A percentile compares a stretch with the other conserved stretches of the same genome.
These are phyloP conservation scores for Pyrenophora graminea DNA, from an alignment of 2,329 filamentous ascomycete genomes.

Conservation along the genomic window DNA sequence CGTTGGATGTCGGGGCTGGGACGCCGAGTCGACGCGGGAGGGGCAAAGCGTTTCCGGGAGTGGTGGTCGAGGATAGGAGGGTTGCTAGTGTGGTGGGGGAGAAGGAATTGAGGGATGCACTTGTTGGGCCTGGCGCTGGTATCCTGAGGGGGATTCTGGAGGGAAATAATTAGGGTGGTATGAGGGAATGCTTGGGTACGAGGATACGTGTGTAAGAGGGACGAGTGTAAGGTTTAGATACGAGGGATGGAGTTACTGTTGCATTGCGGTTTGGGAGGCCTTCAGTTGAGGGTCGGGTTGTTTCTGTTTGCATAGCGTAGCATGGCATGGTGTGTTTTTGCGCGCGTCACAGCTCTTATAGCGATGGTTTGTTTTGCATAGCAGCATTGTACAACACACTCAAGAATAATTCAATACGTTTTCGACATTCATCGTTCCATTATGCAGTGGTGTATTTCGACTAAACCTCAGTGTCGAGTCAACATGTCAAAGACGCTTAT, in stretches of 20 bases:
- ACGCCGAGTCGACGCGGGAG: conserved; percentile 74
- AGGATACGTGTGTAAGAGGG: background rate
- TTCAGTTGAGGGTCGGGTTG: background rate
- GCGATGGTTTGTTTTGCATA: conserved; percentile 4
- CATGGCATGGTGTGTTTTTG: background rate
- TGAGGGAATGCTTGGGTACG: background rate
- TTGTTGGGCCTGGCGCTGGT: conserved; percentile 58
- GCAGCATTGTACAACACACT: conserved; percentile 5
- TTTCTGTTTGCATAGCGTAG: conserved; percentile 9
- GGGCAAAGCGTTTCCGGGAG: conserved; percentile 50
- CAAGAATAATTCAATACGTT: background rate
- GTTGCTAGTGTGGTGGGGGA: conserved; percentile 80
- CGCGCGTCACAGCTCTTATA: conserved; percentile 7
- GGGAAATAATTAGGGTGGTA: conserved; percentile 16
- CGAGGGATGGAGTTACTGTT: background rate
- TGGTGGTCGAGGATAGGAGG: conserved; percentile 71
- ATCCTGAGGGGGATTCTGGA: conserved; percentile 44
- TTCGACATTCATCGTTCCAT: background rate
- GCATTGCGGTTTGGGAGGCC: background rate
- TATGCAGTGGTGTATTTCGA: background rate
- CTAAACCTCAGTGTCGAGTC: no score
- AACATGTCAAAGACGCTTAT: no score
- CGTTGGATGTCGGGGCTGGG: conserved; percentile 61
- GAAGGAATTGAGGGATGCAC: conserved; percentile 73
- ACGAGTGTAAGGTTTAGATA: background rate